Percentiles rank a stretch among this genome's conserved stretches.
Evolutionary conservation across 129 eudicot genomes (phyloP).

Genomic region (Calendula officinalis): DNA sequence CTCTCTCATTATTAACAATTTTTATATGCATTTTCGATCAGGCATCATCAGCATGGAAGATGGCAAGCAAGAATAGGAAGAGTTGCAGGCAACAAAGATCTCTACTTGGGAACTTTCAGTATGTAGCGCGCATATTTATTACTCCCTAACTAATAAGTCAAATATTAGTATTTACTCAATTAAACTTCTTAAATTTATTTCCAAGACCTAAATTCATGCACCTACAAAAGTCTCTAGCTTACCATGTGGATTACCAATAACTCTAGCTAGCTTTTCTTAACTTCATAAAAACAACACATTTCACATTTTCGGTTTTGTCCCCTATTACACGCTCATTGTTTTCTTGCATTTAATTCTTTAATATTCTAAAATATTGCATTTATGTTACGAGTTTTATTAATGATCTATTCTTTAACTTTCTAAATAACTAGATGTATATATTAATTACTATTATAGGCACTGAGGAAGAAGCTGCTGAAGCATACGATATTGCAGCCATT

Average conservation of each 20-base stretch:
- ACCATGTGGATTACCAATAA: constrained; percentile 45
- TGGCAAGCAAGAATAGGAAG: constrained; percentile 99
- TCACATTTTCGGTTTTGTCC: constrained; percentile 28
- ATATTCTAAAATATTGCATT: constrained; percentile 4
- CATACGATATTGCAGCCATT: constrained; percentile 94
- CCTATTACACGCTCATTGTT: constrained; percentile 39
- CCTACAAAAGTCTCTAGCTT: constrained; percentile 30
- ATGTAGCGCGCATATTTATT: constrained; percentile 28
- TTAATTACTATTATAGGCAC: constrained; percentile 53
- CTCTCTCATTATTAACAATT: not conserved
- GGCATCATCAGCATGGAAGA: constrained; percentile 99
- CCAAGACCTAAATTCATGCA: constrained; percentile 31
- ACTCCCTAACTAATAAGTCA: not conserved
- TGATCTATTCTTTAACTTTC: not conserved
- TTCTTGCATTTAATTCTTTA: constrained; percentile 28
- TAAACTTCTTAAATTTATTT: constrained; percentile 3
- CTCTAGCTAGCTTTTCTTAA: constrained; percentile 31
- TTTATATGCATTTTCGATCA: constrained; percentile 27
- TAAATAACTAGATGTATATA: constrained; percentile 1
- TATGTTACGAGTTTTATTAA: not conserved
- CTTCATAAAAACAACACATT: constrained; percentile 20
- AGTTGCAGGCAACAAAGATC: constrained; percentile 99
- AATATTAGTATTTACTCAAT: constrained; percentile 5
- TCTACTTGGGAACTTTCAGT: constrained; percentile 99
- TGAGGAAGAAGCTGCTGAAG: constrained; percentile 99